A percentile compares a stretch with the other conserved stretches of the same genome.
These are phyloP conservation scores for Pythium brassicae DNA, from an alignment of 352 stramenopile genomes.

Conservation along the genomic window DNA sequence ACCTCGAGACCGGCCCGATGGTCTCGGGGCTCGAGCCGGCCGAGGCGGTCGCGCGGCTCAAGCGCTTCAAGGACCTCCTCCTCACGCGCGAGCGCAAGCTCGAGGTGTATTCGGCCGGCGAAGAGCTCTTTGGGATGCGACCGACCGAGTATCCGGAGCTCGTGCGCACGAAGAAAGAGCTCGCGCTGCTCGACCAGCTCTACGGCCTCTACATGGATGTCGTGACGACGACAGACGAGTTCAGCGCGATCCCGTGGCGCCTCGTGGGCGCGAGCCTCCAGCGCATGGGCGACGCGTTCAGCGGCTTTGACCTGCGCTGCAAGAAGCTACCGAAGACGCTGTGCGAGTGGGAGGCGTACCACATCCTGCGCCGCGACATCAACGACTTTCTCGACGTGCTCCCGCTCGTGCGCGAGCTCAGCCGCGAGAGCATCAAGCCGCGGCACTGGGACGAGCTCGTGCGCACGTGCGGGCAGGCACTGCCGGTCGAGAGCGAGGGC, in stretches of 20 bases:
- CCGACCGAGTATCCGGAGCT: constrained; percentile 76
- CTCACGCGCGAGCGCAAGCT: constrained; percentile 74
- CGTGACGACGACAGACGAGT: constrained; percentile 66
- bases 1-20: constrained; percentile 63
- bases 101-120: constrained; percentile 82
- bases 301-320: constrained; percentile 58
- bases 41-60: constrained; percentile 81
- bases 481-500: constrained; percentile 67
- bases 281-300: constrained; percentile 63
- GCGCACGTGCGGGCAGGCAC: constrained; percentile 34
- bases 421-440: constrained; percentile 79
- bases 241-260: constrained; percentile 52
- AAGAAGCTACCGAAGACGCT: constrained; percentile 84
- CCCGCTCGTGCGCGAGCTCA: constrained; percentile 78
- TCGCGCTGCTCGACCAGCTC: constrained; percentile 81
- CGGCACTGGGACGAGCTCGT: constrained; percentile 86
- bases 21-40: constrained; percentile 69
- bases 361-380: constrained; percentile 72
- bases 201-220: constrained; percentile 90
- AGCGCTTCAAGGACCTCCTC: constrained; percentile 84
- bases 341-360: constrained; percentile 84
- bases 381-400: constrained; percentile 82
- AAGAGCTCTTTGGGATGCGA: constrained; percentile 88
- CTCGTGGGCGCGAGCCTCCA: constrained; percentile 50
- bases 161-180: constrained; percentile 85